A percentile compares a stretch with the other conserved stretches of the same genome.
Conservation (phyloP, 2,329 filamentous ascomycete species). For the Pseudogymnoascus verrucosus region DNA sequence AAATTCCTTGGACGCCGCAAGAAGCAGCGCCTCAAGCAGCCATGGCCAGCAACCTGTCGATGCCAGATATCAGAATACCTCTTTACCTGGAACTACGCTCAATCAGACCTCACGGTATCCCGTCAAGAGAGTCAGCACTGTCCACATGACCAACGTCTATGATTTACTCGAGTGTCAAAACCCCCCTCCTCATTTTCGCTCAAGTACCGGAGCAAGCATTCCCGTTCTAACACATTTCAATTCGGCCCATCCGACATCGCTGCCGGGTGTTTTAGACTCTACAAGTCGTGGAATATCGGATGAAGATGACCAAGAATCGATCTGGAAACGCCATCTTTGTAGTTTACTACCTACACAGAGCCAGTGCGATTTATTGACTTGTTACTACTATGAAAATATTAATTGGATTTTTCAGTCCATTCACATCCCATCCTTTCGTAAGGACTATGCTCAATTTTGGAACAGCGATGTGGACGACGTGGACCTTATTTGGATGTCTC, state of each 20-base stretch:
- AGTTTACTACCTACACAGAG: background rate
- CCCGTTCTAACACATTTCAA: background rate
- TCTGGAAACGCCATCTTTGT: background rate
- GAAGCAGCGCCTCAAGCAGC: background rate
- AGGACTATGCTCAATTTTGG: constrained; percentile 25
- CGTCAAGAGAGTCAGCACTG: background rate
- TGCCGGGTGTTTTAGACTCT: background rate
- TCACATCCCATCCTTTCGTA: background rate
- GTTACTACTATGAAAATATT: background rate
- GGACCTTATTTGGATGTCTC: constrained; percentile 27
- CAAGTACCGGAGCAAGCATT: background rate
- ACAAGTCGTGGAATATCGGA: background rate
- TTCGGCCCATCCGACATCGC: background rate
- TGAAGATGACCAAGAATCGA: background rate
- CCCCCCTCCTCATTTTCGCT: background rate
- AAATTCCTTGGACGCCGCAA: background rate
- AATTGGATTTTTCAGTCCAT: background rate
- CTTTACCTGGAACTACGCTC: background rate
- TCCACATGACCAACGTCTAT: background rate
- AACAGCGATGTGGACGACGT: constrained; percentile 19
- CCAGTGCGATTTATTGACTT: background rate
- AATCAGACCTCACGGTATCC: background rate
- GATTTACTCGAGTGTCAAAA: background rate
- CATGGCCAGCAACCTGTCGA: background rate
- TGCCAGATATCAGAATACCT: background rate